Percentiles rank a stretch among this genome's conserved stretches.
phyloP scores from a whole-genome alignment of 305 asterid genomes.

The Petunia hybrid region DNA sequence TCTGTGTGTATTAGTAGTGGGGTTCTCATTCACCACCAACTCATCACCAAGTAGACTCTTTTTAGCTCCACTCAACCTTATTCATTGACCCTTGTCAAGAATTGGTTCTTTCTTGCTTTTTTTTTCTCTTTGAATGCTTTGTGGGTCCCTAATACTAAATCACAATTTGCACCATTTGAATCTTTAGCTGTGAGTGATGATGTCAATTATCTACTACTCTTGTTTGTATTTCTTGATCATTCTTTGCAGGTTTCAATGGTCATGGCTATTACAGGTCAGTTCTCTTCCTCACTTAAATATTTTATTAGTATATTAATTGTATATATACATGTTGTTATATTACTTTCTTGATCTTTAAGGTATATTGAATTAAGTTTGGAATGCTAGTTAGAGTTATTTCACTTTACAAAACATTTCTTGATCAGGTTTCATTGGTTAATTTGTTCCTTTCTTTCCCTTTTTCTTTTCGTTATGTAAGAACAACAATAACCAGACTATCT shows the following conservation, averaged over 20 bases:
- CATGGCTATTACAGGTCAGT: conserved; percentile 52
- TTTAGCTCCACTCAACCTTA: conserved; percentile 36
- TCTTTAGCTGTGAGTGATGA: conserved; percentile 41
- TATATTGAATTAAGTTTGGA: background rate
- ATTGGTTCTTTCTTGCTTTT: conserved; percentile 32
- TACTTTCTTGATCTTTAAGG: background rate
- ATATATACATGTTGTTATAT: conserved; percentile 3
- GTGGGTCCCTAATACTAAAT: conserved; percentile 44
- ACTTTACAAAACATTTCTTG: too few relatives aligned
- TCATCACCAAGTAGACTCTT: conserved; percentile 50
- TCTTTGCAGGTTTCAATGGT: conserved; percentile 33
- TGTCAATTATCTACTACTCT: conserved; percentile 39
- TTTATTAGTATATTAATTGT: background rate
- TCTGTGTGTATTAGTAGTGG: conserved; percentile 56
- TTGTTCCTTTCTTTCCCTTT: too few relatives aligned
- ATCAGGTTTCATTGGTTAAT: too few relatives aligned
- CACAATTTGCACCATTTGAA: background rate
- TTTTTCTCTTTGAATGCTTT: conserved; percentile 40
- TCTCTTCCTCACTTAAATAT: conserved; percentile 32
- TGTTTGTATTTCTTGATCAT: conserved; percentile 40
- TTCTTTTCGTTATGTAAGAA: too few relatives aligned
- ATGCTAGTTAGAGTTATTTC: background rate
- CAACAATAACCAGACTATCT: too few relatives aligned
- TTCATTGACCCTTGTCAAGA: conserved; percentile 44
- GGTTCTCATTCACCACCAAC: conserved; percentile 70